phyloP scores from a whole-genome alignment of 2,329 filamentous ascomycete species.

The Berkeleyomyces basicola region DNA sequence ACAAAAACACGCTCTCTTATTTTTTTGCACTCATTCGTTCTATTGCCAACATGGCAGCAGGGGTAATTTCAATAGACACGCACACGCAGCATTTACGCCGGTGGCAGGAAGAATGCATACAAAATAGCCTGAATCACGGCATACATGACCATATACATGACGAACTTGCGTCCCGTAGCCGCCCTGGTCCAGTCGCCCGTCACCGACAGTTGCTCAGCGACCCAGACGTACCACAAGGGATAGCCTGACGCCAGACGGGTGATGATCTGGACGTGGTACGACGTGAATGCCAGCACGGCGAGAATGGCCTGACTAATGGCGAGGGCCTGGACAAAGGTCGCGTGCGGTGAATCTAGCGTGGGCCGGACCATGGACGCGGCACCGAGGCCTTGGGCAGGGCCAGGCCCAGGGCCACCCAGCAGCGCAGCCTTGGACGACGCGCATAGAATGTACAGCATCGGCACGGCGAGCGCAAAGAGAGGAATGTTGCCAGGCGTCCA shows the following conservation, averaged over 20 bases:
- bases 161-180: conserved; percentile 23
- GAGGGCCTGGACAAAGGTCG: conserved; percentile 34
- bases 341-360: conserved; percentile 9
- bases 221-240: conserved; percentile 74
- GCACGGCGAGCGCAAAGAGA: conserved; percentile 67
- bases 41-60: neutral
- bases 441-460: conserved; percentile 51
- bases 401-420: neutral
- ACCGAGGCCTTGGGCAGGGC: neutral
- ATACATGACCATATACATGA: conserved; percentile 66
- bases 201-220: conserved; percentile 35
- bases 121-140: conserved; percentile 65
- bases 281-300: conserved; percentile 53
- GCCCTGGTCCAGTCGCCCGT: conserved; percentile 15
- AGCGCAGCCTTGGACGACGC: conserved; percentile 2
- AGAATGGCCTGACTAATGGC: conserved; percentile 59
- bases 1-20: too few relatives aligned
- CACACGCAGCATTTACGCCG: conserved; percentile 38
- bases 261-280: conserved; percentile 87
- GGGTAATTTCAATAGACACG: neutral
- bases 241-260: conserved; percentile 78
- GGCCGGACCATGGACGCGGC: conserved; percentile 1
- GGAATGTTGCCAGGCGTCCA: conserved; percentile 80
- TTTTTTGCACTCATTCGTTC: too few relatives aligned
- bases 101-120: conserved; percentile 81